Conservation (phyloP, 768 basidiomycete species). For the Russula abietina region DNA sequence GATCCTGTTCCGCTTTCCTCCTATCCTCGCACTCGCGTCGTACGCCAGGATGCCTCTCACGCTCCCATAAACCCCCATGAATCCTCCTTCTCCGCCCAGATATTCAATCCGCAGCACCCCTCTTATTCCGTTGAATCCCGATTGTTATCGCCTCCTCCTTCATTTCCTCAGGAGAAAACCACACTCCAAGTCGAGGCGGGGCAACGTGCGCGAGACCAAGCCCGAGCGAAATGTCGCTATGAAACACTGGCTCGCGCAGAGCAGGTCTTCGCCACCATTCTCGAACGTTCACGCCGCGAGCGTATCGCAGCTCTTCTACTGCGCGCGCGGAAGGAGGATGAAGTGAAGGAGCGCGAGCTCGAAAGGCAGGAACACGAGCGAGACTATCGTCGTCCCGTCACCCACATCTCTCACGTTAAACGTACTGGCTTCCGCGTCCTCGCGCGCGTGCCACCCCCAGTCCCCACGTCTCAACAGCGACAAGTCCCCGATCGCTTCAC, state of each 20-base stretch:
- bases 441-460: not conserved
- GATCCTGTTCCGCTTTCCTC: conserved; percentile 15
- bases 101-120: conserved; percentile 5
- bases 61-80: conserved; percentile 20
- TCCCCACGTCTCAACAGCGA: not conserved
- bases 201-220: conserved; percentile 9
- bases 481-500: conserved; percentile 18
- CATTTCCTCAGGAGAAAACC: not conserved
- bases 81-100: not conserved
- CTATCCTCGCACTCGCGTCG: conserved; percentile 1
- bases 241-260: conserved; percentile 18
- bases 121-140: conserved; percentile 8
- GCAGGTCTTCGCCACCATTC: conserved; percentile 10
- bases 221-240: conserved; percentile 16
- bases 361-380: conserved; percentile 17
- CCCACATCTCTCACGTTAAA: not conserved
- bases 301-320: conserved; percentile 5
- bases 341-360: conserved; percentile 6
- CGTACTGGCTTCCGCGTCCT: conserved; percentile 11
- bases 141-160: not conserved
- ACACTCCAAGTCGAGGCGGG: not conserved
- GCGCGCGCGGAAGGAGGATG: conserved; percentile 18
- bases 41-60: conserved; percentile 3
- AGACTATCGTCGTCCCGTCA: not conserved
- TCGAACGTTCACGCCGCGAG: conserved; percentile 22